Base-by-base conservation (phyloP, 495 filamentous ascomycete genomes). In the Penicillium bialowiezense region DNA sequence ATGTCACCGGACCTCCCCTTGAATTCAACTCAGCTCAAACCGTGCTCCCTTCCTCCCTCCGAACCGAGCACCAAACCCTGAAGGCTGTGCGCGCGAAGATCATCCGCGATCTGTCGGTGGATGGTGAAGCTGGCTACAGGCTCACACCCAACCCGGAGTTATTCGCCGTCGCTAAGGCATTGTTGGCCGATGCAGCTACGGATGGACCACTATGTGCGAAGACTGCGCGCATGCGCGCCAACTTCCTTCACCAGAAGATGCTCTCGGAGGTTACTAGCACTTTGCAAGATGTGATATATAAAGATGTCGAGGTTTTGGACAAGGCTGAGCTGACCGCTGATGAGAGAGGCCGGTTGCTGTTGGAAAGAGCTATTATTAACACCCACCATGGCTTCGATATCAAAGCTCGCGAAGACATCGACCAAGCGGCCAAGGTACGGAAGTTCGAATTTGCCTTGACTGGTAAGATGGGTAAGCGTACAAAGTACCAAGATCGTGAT, bases 401-500 rank as follows among this genome's bases (percentile, higher is more conserved):
- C 3, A 88, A 83, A 59, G 93, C 91, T 0, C 77, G 80, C 46
- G 74, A 78, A 8, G 86, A 90, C 62, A 69, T 99, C 1, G 70
- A 80, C 23, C 63, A 74, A 34, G 91, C 90, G 1, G 83, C 84
- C 2, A 59, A 62, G 21, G 60, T 75, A 15, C 84, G 82, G 13
- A 78, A 80, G 1, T 89, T 99, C 52, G 77, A 84, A 29, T 98
- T 93, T 68, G 87, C 84, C 0, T 63, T 99, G 46, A 92, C 90
- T 2, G 93, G 95, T 12, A 81, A 84, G 17, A 55, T 97, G 55
- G 93, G 91, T 35, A 97, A 96, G 70, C 75, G 93, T 48, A 99
- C 93, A 1, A 90, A 85, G 61, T 99, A 88, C 60, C 93, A 99
- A 67, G 79, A 93, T 51, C 88, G 85, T 17, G 90, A 90, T 58